phyloP scores from a whole-genome alignment of 148 eudicot species.

The Euryodendron excelsum region DNA sequence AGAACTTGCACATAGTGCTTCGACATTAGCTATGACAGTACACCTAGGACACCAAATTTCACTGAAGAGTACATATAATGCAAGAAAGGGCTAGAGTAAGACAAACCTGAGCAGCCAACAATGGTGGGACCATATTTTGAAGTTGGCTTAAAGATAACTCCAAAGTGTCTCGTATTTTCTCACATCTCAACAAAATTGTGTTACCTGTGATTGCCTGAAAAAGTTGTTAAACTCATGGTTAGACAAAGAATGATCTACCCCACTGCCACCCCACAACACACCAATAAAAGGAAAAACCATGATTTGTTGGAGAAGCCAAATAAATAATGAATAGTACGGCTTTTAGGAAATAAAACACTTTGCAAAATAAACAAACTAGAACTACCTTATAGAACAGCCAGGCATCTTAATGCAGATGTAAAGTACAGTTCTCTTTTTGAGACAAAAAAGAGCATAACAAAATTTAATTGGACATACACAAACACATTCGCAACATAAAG shows the following conservation, averaged over 20 bases:
- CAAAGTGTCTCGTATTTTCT: not conserved
- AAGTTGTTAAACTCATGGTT: not conserved
- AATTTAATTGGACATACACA: too few relatives aligned
- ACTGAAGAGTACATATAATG: not conserved
- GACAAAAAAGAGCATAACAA: too few relatives aligned
- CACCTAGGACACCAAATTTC: not conserved
- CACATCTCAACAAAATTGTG: not conserved
- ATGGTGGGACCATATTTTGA: not conserved
- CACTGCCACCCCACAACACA: not conserved
- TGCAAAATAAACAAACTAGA: not conserved
- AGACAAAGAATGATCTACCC: not conserved
- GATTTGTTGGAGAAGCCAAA: not conserved
- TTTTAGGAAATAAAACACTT: not conserved
- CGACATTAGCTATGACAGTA: not conserved
- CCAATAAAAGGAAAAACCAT: not conserved
- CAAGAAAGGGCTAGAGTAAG: not conserved
- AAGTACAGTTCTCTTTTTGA: not conserved
- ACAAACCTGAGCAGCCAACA: conserved; percentile 3
- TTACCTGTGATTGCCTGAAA: conserved; percentile 11
- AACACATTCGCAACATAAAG: too few relatives aligned
- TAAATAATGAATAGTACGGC: not conserved
- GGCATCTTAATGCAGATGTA: not conserved
- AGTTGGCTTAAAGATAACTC: not conserved
- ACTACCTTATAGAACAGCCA: not conserved
- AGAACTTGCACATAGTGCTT: not conserved